phyloP scores from a whole-genome alignment of 352 stramenopile genomes.

The Globisporangium splendens region DNA sequence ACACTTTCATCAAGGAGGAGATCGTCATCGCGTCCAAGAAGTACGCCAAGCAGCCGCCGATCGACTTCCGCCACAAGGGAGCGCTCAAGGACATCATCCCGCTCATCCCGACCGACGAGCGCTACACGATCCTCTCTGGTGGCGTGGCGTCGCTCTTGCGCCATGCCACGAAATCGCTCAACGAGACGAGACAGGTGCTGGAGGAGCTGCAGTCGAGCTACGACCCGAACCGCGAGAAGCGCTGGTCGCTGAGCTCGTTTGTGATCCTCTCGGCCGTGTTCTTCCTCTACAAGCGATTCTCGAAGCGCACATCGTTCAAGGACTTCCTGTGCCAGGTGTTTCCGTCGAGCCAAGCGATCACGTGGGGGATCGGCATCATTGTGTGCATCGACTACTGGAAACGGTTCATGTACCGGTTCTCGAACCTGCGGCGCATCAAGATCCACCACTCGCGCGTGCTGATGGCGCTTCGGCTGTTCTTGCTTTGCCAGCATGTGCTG shows the following conservation, averaged over 20 bases:
- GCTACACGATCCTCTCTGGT: slow-evolving; percentile 79
- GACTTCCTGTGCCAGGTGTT: slow-evolving; percentile 65
- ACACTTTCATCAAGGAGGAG: slow-evolving; percentile 88
- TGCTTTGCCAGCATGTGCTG: slow-evolving; percentile 81
- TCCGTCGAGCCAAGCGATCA: slow-evolving; percentile 58
- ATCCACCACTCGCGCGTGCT: slow-evolving; percentile 80
- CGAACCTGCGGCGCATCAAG: slow-evolving; percentile 80
- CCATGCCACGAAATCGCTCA: slow-evolving; percentile 78
- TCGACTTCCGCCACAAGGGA: slow-evolving; percentile 78
- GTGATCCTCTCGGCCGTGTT: slow-evolving; percentile 44
- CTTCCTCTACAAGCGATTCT: slow-evolving; percentile 73
- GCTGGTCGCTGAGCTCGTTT: slow-evolving; percentile 79
- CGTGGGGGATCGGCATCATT: slow-evolving; percentile 50
- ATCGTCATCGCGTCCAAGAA: slow-evolving; percentile 78
- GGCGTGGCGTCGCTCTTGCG: slow-evolving; percentile 74
- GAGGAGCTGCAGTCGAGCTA: slow-evolving; percentile 81
- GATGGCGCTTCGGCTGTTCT: slow-evolving; percentile 79
- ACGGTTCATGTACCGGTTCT: slow-evolving; percentile 76
- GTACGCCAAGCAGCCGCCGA: slow-evolving; percentile 38
- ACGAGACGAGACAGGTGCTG: slow-evolving; percentile 76
- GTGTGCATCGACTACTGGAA: slow-evolving; percentile 73
- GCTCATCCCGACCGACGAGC: slow-evolving; percentile 75
- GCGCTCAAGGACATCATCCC: slow-evolving; percentile 88
- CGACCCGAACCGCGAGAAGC: slow-evolving; percentile 78
- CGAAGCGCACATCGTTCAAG: slow-evolving; percentile 60